These are phyloP conservation scores for Neurospora terricola DNA, from an alignment of 495 filamentous ascomycete genomes.

Conservation along the genomic window DNA sequence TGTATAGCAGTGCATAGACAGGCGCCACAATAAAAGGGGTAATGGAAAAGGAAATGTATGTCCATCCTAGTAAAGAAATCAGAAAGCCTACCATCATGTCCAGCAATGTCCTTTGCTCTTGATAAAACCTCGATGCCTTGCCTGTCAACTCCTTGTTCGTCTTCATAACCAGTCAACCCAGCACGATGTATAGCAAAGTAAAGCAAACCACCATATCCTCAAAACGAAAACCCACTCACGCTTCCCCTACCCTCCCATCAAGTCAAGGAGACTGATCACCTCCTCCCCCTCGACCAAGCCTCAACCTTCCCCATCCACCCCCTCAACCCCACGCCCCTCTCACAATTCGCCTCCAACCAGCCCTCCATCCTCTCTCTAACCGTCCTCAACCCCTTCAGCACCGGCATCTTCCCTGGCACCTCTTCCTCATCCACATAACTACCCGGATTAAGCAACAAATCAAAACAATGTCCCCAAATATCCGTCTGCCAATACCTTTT, in stretches of 20 bases:
- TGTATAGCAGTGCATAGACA: not conserved
- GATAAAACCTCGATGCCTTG: not conserved
- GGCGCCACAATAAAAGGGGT: not conserved
- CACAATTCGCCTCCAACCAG: constrained; percentile 71
- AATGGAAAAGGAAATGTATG: not conserved
- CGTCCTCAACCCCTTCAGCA: constrained; percentile 51
- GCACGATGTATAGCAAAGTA: not conserved
- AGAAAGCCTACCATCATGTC: not conserved
- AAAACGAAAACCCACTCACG: not conserved
- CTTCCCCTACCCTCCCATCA: not conserved
- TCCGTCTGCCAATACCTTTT: constrained; percentile 96
- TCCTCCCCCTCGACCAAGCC: constrained; percentile 34
- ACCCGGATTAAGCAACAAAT: constrained; percentile 75
- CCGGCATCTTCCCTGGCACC: constrained; percentile 46
- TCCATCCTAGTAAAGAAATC: not conserved
- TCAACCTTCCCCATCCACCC: constrained; percentile 58
- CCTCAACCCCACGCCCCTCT: constrained; percentile 72
- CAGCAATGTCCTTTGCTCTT: not conserved
- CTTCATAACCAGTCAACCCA: not conserved
- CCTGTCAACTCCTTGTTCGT: not conserved
- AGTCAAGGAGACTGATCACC: not conserved
- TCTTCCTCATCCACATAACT: constrained; percentile 50
- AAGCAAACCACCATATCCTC: not conserved
- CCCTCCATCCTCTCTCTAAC: constrained; percentile 72
- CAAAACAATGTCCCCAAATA: constrained; percentile 77